Conservation (phyloP, 1,139 yeast genomes). For the Ogataea hybrid region DNA sequence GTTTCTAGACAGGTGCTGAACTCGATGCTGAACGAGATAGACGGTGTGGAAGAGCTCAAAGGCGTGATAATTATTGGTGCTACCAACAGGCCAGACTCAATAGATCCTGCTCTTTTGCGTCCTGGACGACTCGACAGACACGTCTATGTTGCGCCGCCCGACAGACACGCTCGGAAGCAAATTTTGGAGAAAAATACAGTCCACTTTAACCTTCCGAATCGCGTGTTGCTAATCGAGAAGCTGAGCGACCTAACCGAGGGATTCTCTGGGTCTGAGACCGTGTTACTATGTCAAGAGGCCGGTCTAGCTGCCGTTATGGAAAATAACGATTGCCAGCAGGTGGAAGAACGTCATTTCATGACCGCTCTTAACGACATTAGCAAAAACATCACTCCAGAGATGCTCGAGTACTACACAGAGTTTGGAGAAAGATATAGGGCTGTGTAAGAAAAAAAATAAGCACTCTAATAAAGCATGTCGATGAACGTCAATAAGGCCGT, state of each 20-base stretch:
- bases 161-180: slow-evolving; percentile 69
- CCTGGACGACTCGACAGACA: slow-evolving; percentile 95
- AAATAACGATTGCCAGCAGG: slow-evolving; percentile 50
- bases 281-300: slow-evolving; percentile 89
- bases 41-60: slow-evolving; percentile 90
- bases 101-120: slow-evolving; percentile 86
- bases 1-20: slow-evolving; percentile 88
- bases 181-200: slow-evolving; percentile 67
- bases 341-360: slow-evolving; percentile 64
- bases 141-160: slow-evolving; percentile 91
- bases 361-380: slow-evolving; percentile 66
- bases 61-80: slow-evolving; percentile 96
- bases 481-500: slow-evolving; percentile 15
- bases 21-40: slow-evolving; percentile 87
- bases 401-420: slow-evolving; percentile 70
- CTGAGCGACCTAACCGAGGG: slow-evolving; percentile 78
- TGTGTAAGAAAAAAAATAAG: slow-evolving; percentile 6
- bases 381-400: slow-evolving; percentile 77
- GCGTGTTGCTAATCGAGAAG: slow-evolving; percentile 42
- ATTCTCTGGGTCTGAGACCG: slow-evolving; percentile 96
- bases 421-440: slow-evolving; percentile 46
- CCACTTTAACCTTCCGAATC: slow-evolving; percentile 50
- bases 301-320: slow-evolving; percentile 91
- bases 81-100: slow-evolving; percentile 89
- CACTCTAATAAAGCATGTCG: slow-evolving; percentile 12